Evolutionary conservation across 495 filamentous ascomycete species (phyloP), one percentile per base, ranked within the genome.

Genomic region (Hypoxylon fuscum): DNA sequence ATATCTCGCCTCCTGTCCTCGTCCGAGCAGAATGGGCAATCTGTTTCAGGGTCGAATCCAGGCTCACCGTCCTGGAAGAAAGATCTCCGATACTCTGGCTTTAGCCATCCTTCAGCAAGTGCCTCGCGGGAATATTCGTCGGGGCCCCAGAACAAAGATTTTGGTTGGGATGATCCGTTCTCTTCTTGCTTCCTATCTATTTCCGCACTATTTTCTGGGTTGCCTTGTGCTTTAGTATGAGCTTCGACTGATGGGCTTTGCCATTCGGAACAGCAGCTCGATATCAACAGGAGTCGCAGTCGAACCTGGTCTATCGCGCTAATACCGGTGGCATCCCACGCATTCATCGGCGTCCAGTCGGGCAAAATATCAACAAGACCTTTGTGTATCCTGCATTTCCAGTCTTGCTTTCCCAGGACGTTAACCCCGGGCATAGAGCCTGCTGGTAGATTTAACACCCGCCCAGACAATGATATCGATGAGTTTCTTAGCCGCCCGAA

Each of bases 51-150:
- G 14, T 15, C 17, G n/a, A 38, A 38, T n/a, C n/a, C 35, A 17
- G 35, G 35, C 35, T 38, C 35, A n/a, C 35, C n/a, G n/a, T 38
- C 35, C 35, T 38, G 35, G 14, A 38, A 17, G 14, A 38, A 38
- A 17, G 12, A 2, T 38, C 35, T 38, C 35, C 14, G 35, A 7
- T 38, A 38, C 14, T 38, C 35, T 17, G 35, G 35, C 35, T 38
- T 38, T 14, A 38, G 14, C 12, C 11, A 38, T 17, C 35, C 14
- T 3, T 38, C 3, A 12, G n/a, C 14, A 7, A 38, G 7, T 7
- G 11, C 2, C 35, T 38, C 35, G 11, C 14, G 35, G 14, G 35
- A 14, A 17, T 38, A 38, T 12, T 38, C 35, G 35, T 15, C 35
- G 2, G 35, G 11, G 35, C 35, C 35, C 35, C 35, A 38, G n/a